Evolutionary conservation across 371 early-diverging fungal genomes (phyloP).

Genomic region (Saksenaea oblongispora): DNA sequence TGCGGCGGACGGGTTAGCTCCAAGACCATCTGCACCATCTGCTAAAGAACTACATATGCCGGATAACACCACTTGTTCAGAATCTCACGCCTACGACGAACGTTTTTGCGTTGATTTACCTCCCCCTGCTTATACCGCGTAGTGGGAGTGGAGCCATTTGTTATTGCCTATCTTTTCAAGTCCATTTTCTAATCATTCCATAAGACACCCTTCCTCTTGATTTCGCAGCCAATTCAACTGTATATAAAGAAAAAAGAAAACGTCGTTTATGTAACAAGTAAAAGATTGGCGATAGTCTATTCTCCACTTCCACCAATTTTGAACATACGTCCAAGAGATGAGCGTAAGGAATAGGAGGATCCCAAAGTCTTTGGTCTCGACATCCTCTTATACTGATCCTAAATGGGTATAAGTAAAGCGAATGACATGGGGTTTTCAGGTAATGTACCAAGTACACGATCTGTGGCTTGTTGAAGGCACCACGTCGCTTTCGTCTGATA

Average conservation of each 20-base stretch:
- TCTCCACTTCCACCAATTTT: conserved; percentile 12
- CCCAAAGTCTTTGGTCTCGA: conserved; percentile 18
- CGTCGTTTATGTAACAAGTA: not conserved
- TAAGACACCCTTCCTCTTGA: no score
- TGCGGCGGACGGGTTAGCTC: not conserved
- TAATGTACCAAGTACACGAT: conserved; percentile 68
- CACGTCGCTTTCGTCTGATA: conserved; percentile 74
- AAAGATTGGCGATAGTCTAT: not conserved
- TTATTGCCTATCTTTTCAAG: no score
- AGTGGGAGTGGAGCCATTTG: no score
- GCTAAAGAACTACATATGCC: conserved; percentile 18
- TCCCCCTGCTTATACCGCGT: not conserved
- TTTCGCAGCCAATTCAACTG: no score
- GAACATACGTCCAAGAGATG: conserved; percentile 32
- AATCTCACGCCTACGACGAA: not conserved
- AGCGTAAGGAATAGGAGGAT: conserved; percentile 11
- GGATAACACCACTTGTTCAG: not conserved
- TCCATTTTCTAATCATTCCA: no score
- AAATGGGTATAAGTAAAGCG: not conserved
- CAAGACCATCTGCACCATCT: conserved; percentile 25
- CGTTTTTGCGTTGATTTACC: not conserved
- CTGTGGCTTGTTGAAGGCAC: conserved; percentile 84
- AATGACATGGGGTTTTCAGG: not conserved
- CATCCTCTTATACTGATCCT: conserved; percentile 29
- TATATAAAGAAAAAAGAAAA: no score